Conservation (phyloP, 2,329 filamentous ascomycete genomes). For the Arthrobotrys musiformis region DNA sequence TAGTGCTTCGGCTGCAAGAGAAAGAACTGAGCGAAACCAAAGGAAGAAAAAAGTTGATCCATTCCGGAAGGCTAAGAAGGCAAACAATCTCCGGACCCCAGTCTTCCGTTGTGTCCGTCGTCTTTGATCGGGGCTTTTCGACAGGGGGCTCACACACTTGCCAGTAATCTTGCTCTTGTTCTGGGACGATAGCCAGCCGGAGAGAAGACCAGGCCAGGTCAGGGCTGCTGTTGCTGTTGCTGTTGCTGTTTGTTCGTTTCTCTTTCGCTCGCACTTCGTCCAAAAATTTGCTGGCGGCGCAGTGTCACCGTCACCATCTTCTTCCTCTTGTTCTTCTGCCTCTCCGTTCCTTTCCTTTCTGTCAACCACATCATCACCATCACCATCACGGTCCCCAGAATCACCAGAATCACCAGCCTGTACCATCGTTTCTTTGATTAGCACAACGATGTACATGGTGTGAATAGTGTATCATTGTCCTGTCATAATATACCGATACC, state of each 20-base stretch:
- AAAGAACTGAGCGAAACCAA: conserved; percentile 44
- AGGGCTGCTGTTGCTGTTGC: too few relatives aligned
- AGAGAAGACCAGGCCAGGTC: too few relatives aligned
- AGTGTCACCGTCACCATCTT: background rate
- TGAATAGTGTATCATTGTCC: conserved; percentile 31
- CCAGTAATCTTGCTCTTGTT: conserved; percentile 28
- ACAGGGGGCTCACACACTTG: conserved; percentile 25
- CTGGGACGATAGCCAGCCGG: conserved; percentile 6
- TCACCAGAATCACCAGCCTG: background rate
- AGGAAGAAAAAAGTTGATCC: conserved; percentile 55
- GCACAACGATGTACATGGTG: conserved; percentile 50
- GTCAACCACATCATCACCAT: background rate
- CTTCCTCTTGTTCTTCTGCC: background rate
- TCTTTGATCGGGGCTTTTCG: conserved; percentile 50
- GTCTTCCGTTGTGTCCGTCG: conserved; percentile 52
- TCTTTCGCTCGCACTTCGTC: conserved; percentile 20
- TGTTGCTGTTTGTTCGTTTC: conserved; percentile 20
- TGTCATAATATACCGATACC: background rate
- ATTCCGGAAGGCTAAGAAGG: conserved; percentile 56
- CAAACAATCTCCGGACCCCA: conserved; percentile 56
- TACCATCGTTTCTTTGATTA: conserved; percentile 55
- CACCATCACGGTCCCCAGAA: background rate
- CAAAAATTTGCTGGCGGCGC: conserved; percentile 42
- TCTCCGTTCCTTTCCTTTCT: conserved; percentile 3
- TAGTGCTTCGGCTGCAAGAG: conserved; percentile 45